Evolutionary conservation across 805 yeast species (phyloP), one percentile per base, ranked within the genome.

Genomic region (Candida coquimbonensis): DNA sequence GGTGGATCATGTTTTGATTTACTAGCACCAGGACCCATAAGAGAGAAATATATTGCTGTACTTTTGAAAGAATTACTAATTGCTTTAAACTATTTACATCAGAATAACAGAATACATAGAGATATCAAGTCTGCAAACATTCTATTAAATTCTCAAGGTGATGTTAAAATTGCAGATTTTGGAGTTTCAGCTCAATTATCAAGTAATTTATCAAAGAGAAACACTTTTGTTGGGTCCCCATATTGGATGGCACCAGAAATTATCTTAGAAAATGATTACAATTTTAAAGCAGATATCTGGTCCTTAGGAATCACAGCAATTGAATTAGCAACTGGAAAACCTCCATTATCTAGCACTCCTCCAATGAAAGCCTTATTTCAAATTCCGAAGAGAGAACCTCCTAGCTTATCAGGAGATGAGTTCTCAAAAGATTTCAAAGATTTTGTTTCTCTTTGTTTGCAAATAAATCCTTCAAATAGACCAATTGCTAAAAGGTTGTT

Each of bases 191-290:
- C 97, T 1, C 85, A 81, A 54, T 71, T 78, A 8, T 81, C 95
- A 5, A 81, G 74, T 52, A 79, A 80, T 53, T 56, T 80, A 48
- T 72, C 84, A 38, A 75, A 83, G 56, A 72, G 99, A 53, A 70
- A 73, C 60, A 78, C 83, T 0, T 71, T 77, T 57, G 81, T 77
- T 8, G 95, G 95, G 1, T 85, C 95, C 0, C 95, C 95, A 1
- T 93, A 89, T 62, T 93, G 99, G 99, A 93, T 93, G 99, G 96
- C 98, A 0, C 99, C 99, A 0, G 99, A 91, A 63, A 98, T 91
- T 32, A 91, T 91, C 35, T 72, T 86, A 62, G 97, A 90, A 63
- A 95, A 91, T 41, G 87, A 83, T 21, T 75, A 81, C 37, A 95
- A 87, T 63, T 77, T 82, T 46, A 90, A 83, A 65, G 99, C 96